Percentiles rank a stretch among this genome's conserved stretches.
phyloP scores from a whole-genome alignment of 1,284 basidiomycete genomes.

The Sporisorium iseilematis-ciliati region DNA sequence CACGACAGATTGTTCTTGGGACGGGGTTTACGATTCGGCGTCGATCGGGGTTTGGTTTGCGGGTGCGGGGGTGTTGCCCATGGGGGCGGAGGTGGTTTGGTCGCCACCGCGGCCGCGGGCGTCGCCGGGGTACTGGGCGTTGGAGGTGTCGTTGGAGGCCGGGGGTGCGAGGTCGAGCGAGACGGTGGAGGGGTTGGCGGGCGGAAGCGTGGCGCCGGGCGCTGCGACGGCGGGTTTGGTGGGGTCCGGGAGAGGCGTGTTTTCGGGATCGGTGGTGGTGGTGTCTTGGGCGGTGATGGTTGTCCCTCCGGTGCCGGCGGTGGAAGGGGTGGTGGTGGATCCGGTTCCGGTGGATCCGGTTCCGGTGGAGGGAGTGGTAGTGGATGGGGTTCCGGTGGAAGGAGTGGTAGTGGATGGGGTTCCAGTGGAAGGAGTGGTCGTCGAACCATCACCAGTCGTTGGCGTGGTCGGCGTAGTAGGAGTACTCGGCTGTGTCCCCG shows the following conservation, averaged over 20 bases:
- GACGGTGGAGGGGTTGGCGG: slow-evolving; percentile 34
- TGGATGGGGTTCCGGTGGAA: slow-evolving; percentile 4
- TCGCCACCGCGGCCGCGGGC: slow-evolving; percentile 29
- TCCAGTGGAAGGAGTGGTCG: slow-evolving; percentile 9
- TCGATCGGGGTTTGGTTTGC: slow-evolving; percentile 41
- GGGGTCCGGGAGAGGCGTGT: slow-evolving; percentile 15
- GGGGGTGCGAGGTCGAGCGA: slow-evolving; percentile 24
- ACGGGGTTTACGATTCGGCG: slow-evolving; percentile 44
- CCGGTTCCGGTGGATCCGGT: too few species aligned
- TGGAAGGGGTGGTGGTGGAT: slow-evolving; percentile 9
- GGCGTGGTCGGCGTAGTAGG: slow-evolving; percentile 12
- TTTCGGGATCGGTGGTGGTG: slow-evolving; percentile 21
- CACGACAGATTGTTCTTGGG: too few species aligned
- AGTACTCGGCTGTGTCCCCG: neutral
- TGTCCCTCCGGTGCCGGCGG: slow-evolving; percentile 3
- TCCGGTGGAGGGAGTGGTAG: neutral
- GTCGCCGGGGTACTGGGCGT: slow-evolving; percentile 42
- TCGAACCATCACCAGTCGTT: neutral
- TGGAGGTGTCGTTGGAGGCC: slow-evolving; percentile 27
- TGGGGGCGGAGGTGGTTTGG: slow-evolving; percentile 26
- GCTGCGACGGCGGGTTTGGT: slow-evolving; percentile 20
- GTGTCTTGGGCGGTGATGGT: slow-evolving; percentile 8
- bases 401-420: slow-evolving; percentile 11
- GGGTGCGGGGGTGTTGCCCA: slow-evolving; percentile 42
- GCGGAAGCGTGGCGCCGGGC: slow-evolving; percentile 43